phyloP scores from a whole-genome alignment of 805 yeast genomes.

The Candida yuanshanica region DNA sequence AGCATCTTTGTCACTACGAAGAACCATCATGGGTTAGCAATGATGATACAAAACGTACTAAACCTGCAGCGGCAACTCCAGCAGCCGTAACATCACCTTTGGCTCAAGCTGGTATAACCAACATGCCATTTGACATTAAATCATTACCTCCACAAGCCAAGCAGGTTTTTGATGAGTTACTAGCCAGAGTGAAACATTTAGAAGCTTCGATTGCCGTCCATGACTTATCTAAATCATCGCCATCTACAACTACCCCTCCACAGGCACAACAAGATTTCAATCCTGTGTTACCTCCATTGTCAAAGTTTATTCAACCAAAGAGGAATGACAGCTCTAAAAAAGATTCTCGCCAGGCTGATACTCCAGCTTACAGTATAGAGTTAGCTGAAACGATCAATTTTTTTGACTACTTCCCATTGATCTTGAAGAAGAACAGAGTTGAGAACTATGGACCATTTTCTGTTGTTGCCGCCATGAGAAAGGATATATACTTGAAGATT shows the following conservation, averaged over 20 bases:
- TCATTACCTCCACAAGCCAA: constrained; percentile 7
- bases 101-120: not conserved
- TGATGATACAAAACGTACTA: constrained; percentile 35
- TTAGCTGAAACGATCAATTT: constrained; percentile 35
- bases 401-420: constrained; percentile 39
- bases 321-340: not conserved
- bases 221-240: constrained; percentile 20
- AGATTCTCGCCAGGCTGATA: not conserved
- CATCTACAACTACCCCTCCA: not conserved
- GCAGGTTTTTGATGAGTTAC: constrained; percentile 27
- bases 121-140: not conserved
- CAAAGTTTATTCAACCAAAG: not conserved
- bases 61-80: not conserved
- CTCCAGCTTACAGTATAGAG: constrained; percentile 14
- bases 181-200: constrained; percentile 38
- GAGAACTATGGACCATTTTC: constrained; percentile 49
- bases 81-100: not conserved
- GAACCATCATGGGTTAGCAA: constrained; percentile 55
- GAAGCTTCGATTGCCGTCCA: constrained; percentile 39
- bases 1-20: constrained; percentile 48
- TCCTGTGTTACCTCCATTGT: constrained; percentile 2
- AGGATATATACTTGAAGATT: constrained; percentile 36
- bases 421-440: constrained; percentile 34
- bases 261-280: not conserved
- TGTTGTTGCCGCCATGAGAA: constrained; percentile 41